Base-by-base conservation (phyloP, 306 rosid genomes). In the Herpetospermum pedunculosum region DNA sequence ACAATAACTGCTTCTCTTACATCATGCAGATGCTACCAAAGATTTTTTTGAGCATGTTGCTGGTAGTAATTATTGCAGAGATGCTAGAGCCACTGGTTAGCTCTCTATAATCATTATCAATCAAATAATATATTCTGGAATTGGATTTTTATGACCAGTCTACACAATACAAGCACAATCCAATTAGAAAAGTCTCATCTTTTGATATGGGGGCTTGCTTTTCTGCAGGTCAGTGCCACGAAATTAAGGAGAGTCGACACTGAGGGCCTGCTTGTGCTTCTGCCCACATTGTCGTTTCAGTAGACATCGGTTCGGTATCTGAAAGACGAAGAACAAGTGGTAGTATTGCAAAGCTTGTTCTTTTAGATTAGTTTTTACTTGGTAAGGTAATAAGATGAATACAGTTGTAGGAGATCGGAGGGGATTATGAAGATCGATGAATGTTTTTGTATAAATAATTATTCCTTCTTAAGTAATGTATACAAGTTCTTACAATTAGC, bases 1-100 rank as follows among this genome's bases (percentile, higher is more conserved):
- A 62, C 14, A 2, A 32, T 15, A 55, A 32, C 21, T 40, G 13
- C 55, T 15, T 32, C 68, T 70, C 65, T 76, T 82, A 40, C 57
- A 75, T 64, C 74, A 16, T 54, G 79, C 86, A 93, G 97, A 93
- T 89, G 97, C 96, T 75, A 81, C 89, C 81, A 93, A 84, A 84
- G 90, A 82, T 0, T 93, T 87, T 82, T 93, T 90, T 38, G 74
- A 87, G 72, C 77, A 80, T 11, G 67, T 73, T 59, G 94, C 96
- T 63, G 34, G 83, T 73, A 35, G 70, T 79, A 78, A 57, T 72
- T 84, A 70, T 44, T 75, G 44, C 15, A 23, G 83, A 78, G 86
- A 86, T 72, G 83, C 81, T 78, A 85, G 78, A 77, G 64, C 85
- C 60, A 70, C 52, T 25, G 91, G 97, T 86, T 74, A 74, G 92